Base-by-base conservation (phyloP, 305 asterid species). In the Fraxinus xanthoxyloides region DNA sequence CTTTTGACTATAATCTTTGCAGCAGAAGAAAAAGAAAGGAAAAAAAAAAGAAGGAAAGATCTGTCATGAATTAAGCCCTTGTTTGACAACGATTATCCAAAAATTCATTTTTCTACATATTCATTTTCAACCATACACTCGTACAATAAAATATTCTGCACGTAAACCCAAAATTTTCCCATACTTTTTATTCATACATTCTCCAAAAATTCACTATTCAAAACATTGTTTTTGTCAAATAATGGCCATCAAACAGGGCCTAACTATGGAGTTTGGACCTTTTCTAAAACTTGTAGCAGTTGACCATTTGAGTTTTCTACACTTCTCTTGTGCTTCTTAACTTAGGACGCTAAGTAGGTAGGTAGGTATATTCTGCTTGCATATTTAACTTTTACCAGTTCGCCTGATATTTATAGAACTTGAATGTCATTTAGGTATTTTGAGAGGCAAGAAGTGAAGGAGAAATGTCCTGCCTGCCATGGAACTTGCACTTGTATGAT, bases 381-480 rank as follows among this genome's bases (percentile, higher is more conserved):
- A 28, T 28, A 48, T 17, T 19, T 48, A 51, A 76, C 38, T 28
- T 46, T 17, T 76, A 13, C 31, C 30, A 12, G 24, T 74, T 59
- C 82, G 19, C 78, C 77, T 76, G 54, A 76, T 83, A 56, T 67
- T 59, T 84, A 80, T 30, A 76, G 26, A 82, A 74, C 79, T 79
- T 80, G 77, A 85, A 77, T 84, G 73, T 76, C 48, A 31, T 83
- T 56, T 85, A 95, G 99, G 92, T 43, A 72, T 82, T 82, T 91
- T 76, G 94, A 92, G 85, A 92, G 89, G 92, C 92, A 85, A 88
- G 98, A 93, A 79, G 87, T 93, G 85, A 93, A 89, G 87, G 85
- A 73, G 78, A 87, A 82, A 84, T 97, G 99, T 79, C 98, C 98
- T 80, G 93, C 91, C 82, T 97, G 99, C 82, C 84, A 87, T 23